Percentiles rank a stretch among this genome's conserved stretches.
Evolutionary conservation across 2,329 filamentous ascomycete genomes (phyloP).

Genomic region (Stagonosporopsis rhizophila): DNA sequence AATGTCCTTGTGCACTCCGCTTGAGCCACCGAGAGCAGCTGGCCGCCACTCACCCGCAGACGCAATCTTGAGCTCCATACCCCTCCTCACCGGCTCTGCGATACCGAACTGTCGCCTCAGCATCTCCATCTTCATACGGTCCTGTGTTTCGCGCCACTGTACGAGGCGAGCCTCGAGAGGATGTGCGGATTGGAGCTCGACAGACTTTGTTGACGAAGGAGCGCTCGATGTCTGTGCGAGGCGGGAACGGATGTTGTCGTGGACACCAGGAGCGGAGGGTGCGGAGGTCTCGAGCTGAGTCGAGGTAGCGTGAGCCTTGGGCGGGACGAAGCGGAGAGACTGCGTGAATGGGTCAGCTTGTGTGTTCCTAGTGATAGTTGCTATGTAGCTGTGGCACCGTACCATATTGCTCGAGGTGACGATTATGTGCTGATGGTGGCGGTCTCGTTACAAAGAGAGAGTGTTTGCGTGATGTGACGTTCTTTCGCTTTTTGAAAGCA

Average conservation of each 20-base stretch:
- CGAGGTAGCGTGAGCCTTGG: slow-evolving; percentile 64
- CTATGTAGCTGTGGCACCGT: slow-evolving; percentile 7
- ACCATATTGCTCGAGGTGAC: slow-evolving; percentile 23
- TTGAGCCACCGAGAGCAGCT: slow-evolving; percentile 68
- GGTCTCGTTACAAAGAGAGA: neutral
- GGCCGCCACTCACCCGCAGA: slow-evolving; percentile 82
- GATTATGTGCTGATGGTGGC: neutral
- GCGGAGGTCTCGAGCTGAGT: slow-evolving; percentile 67
- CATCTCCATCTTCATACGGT: slow-evolving; percentile 84
- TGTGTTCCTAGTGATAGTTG: neutral
- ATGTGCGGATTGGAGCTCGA: slow-evolving; percentile 72
- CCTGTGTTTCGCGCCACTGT: slow-evolving; percentile 89
- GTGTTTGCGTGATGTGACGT: neutral
- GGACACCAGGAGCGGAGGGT: slow-evolving; percentile 89
- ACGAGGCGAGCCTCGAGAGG: slow-evolving; percentile 90
- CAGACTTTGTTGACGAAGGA: slow-evolving; percentile 35
- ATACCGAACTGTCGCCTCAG: slow-evolving; percentile 89
- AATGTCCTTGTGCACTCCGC: slow-evolving; percentile 87
- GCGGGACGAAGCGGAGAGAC: slow-evolving; percentile 87
- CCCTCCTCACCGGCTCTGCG: slow-evolving; percentile 87
- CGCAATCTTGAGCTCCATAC: slow-evolving; percentile 94
- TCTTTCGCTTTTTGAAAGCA: neutral
- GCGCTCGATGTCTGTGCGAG: slow-evolving; percentile 63
- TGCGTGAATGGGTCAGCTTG: slow-evolving; percentile 48
- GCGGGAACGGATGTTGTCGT: slow-evolving; percentile 90